Percentiles rank a stretch among this genome's conserved stretches.
Conservation (phyloP, 1,284 basidiomycete genomes). For the Rhizopogon hawkerae region DNA sequence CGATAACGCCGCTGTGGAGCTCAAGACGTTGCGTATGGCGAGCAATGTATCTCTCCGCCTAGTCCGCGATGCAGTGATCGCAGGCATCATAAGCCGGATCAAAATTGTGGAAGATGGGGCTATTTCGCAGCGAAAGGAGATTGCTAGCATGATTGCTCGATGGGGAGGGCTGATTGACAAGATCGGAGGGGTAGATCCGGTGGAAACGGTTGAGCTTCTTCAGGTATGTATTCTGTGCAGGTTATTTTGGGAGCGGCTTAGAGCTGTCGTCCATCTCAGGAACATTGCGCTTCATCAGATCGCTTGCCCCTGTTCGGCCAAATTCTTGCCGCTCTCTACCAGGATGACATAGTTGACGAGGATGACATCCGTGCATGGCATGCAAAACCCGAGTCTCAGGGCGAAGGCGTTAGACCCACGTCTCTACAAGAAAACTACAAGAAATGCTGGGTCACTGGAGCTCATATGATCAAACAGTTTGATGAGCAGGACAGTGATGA, state of each 20-base stretch:
- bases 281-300: conserved; percentile 53
- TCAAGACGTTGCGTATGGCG: conserved; percentile 92
- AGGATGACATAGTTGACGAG: conserved; percentile 71
- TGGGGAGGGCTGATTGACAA: conserved; percentile 69
- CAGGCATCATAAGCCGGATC: conserved; percentile 62
- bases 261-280: conserved; percentile 29
- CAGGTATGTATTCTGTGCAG: conserved; percentile 42
- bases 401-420: conserved; percentile 36
- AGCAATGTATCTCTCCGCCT: conserved; percentile 75
- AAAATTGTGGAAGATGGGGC: conserved; percentile 45
- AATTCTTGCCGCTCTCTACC: conserved; percentile 66
- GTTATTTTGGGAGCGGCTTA: neutral
- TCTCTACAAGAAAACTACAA: conserved; percentile 44
- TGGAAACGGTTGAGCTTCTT: conserved; percentile 62
- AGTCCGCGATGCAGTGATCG: conserved; percentile 74
- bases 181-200: conserved; percentile 69
- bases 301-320: conserved; percentile 65
- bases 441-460: conserved; percentile 65
- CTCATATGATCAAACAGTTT: conserved; percentile 68
- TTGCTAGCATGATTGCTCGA: conserved; percentile 47
- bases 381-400: conserved; percentile 39
- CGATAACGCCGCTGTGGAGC: conserved; percentile 86
- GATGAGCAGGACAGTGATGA: conserved; percentile 63
- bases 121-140: conserved; percentile 50
- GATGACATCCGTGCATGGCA: conserved; percentile 73